Evolutionary conservation across 2,329 filamentous ascomycete species (phyloP).

Genomic region (Xenoacremonium recifei): DNA sequence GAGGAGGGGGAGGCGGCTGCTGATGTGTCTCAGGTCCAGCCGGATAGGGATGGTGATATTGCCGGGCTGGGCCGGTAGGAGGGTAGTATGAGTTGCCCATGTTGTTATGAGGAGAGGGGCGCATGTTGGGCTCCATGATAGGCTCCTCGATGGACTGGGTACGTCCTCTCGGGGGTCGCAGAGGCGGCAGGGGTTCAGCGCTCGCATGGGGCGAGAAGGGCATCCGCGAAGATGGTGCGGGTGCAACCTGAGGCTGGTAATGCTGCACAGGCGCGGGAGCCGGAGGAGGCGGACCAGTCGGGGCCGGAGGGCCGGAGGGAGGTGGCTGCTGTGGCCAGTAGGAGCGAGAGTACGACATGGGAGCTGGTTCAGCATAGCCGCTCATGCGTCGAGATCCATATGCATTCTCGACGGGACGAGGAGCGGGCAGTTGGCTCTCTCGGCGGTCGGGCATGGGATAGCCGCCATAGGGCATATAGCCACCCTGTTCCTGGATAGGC

Average conservation of each 20-base stretch:
- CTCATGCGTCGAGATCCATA: slow-evolving; percentile 32
- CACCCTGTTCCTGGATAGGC: slow-evolving; percentile 22
- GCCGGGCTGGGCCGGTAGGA: slow-evolving; percentile 24
- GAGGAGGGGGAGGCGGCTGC: no score
- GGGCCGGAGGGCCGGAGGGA: slow-evolving; percentile 18
- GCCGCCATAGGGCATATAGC: slow-evolving; percentile 27
- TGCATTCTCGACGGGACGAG: slow-evolving; percentile 31
- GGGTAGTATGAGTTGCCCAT: slow-evolving; percentile 31
- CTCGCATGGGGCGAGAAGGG: slow-evolving; percentile 35
- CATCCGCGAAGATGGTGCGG: slow-evolving; percentile 28
- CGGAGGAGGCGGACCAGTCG: slow-evolving; percentile 15
- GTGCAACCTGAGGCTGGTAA: slow-evolving; percentile 24
- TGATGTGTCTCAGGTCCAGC: slow-evolving; percentile 28
- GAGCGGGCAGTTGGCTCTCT: slow-evolving; percentile 27
- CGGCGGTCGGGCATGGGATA: slow-evolving; percentile 29
- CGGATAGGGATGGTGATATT: slow-evolving; percentile 32
- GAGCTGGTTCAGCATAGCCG: slow-evolving; percentile 25
- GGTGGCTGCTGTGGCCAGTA: slow-evolving; percentile 35
- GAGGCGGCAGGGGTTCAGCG: slow-evolving; percentile 37
- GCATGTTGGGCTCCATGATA: slow-evolving; percentile 31
- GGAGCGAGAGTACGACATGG: slow-evolving; percentile 24
- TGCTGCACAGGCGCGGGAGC: slow-evolving; percentile 21
- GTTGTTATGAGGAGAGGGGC: slow-evolving; percentile 24
- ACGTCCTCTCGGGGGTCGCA: slow-evolving; percentile 36
- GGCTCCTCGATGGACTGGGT: slow-evolving; percentile 34